phyloP scores from a whole-genome alignment of 2,329 filamentous ascomycete species.

The Colletotrichum sp. region DNA sequence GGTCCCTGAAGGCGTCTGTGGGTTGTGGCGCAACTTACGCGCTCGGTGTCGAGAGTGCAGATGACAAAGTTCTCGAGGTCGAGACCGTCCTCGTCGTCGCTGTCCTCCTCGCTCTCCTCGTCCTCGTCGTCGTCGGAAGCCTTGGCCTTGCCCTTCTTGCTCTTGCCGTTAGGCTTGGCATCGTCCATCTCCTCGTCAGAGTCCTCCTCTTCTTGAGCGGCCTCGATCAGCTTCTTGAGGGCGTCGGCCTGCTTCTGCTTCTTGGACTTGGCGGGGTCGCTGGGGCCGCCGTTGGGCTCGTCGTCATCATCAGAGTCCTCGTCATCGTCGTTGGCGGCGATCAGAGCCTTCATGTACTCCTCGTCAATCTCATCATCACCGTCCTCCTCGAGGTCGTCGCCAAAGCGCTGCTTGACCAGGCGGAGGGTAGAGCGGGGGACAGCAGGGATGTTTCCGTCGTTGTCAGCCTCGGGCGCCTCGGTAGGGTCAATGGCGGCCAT shows the following conservation, averaged over 20 bases:
- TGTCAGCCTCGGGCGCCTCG: slow-evolving; percentile 71
- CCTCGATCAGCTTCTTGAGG: slow-evolving; percentile 78
- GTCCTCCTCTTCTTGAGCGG: slow-evolving; percentile 62
- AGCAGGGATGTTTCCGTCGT: slow-evolving; percentile 63
- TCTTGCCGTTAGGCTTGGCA: slow-evolving; percentile 64
- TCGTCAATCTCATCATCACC: slow-evolving; percentile 72
- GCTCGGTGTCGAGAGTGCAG: slow-evolving; percentile 93
- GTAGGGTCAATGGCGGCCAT: slow-evolving; percentile 98
- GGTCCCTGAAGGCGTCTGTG: neutral
- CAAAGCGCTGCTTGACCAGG: slow-evolving; percentile 77
- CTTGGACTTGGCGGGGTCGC: slow-evolving; percentile 88
- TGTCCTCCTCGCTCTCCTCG: slow-evolving; percentile 57
- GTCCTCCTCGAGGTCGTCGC: slow-evolving; percentile 57
- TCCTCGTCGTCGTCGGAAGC: slow-evolving; percentile 66
- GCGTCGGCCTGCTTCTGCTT: slow-evolving; percentile 82
- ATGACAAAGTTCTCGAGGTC: slow-evolving; percentile 90
- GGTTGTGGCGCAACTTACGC: slow-evolving; percentile 61
- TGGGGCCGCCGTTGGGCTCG: slow-evolving; percentile 86
- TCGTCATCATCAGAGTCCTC: slow-evolving; percentile 43
- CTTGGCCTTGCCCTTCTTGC: slow-evolving; percentile 75
- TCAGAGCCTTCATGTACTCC: slow-evolving; percentile 64
- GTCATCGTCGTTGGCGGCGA: slow-evolving; percentile 58
- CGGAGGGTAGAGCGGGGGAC: slow-evolving; percentile 86
- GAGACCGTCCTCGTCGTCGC: slow-evolving; percentile 63
- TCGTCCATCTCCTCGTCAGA: slow-evolving; percentile 77